phyloP scores from a whole-genome alignment of 2,329 filamentous ascomycete species.

The Metarhizium album region DNA sequence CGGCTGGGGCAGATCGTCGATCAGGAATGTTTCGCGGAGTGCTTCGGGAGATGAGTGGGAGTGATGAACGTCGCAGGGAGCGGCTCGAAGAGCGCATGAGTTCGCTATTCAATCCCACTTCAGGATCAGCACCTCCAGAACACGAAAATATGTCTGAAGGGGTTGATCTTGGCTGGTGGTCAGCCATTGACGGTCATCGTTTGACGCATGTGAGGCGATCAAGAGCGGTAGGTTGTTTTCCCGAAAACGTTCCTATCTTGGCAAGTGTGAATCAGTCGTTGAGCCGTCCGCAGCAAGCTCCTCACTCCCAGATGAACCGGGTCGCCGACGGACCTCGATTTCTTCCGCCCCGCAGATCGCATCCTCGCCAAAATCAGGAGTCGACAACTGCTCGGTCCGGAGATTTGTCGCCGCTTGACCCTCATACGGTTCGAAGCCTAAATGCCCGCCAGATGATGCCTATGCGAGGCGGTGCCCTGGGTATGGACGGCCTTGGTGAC shows the following conservation, averaged over 20 bases:
- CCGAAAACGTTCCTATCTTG: neutral
- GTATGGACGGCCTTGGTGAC: constrained; percentile 68
- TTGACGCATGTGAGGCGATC: constrained; percentile 10
- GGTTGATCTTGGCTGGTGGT: constrained; percentile 15
- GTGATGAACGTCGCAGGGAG: constrained; percentile 15
- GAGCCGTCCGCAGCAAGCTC: neutral
- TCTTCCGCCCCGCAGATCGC: neutral
- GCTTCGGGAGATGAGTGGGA: constrained; percentile 11
- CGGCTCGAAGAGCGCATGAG: constrained; percentile 18
- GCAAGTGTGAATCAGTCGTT: neutral
- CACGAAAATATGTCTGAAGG: constrained; percentile 8
- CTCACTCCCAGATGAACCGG: neutral
- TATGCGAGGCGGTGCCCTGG: constrained; percentile 5
- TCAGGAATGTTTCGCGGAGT: constrained; percentile 6
- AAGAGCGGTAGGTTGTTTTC: constrained; percentile 14
- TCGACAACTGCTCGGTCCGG: neutral
- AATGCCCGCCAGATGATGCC: constrained; percentile 3
- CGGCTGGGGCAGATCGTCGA: neutral
- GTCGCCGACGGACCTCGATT: neutral
- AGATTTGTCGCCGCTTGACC: neutral
- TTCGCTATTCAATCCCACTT: constrained; percentile 12
- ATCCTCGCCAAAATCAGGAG: neutral
- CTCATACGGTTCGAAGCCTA: neutral
- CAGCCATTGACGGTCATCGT: constrained; percentile 10
- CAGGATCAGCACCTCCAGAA: constrained; percentile 4